Evolutionary conservation across 768 basidiomycete genomes (phyloP).

Genomic region (Boletus coccyginus): DNA sequence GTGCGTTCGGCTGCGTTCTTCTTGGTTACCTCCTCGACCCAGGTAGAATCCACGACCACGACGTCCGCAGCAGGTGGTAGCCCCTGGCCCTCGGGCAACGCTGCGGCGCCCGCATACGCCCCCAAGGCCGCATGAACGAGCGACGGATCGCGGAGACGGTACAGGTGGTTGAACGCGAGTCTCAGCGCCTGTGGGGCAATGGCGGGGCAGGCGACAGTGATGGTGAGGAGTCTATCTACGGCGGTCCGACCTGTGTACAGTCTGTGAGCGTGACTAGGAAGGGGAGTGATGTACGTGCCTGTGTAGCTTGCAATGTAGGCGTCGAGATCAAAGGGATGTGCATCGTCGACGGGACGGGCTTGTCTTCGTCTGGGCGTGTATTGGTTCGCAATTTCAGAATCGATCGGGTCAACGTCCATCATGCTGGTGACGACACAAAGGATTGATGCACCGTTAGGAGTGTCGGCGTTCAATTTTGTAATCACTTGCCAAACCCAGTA

Average conservation of each 20-base stretch:
- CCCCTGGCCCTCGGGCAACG: conserved; percentile 30
- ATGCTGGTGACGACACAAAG: conserved; percentile 1
- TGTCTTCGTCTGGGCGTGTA: conserved; percentile 16
- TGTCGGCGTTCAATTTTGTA: neutral
- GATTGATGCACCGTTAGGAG: conserved; percentile 2
- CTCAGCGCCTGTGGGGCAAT: conserved; percentile 73
- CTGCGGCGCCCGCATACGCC: conserved; percentile 51
- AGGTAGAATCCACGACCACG: conserved; percentile 57
- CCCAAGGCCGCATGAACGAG: conserved; percentile 50
- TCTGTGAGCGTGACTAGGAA: neutral
- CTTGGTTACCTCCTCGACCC: conserved; percentile 67
- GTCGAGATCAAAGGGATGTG: conserved; percentile 87
- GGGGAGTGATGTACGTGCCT: conserved; percentile 41
- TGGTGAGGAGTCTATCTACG: conserved; percentile 69
- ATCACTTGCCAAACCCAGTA: no score
- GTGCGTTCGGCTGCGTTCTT: conserved; percentile 71
- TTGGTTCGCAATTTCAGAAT: conserved; percentile 15
- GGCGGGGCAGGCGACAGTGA: conserved; percentile 60
- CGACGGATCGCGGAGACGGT: conserved; percentile 65
- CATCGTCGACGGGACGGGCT: conserved; percentile 61
- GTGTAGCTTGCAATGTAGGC: conserved; percentile 73
- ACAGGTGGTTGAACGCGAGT: conserved; percentile 61
- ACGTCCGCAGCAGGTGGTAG: conserved; percentile 49
- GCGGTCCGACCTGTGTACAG: conserved; percentile 59
- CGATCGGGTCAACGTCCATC: conserved; percentile 32